Percentiles rank a stretch among this genome's conserved stretches.
These are phyloP conservation scores for Ganoderma boninense DNA, from an alignment of 1,284 basidiomycete genomes.

Conservation along the genomic window DNA sequence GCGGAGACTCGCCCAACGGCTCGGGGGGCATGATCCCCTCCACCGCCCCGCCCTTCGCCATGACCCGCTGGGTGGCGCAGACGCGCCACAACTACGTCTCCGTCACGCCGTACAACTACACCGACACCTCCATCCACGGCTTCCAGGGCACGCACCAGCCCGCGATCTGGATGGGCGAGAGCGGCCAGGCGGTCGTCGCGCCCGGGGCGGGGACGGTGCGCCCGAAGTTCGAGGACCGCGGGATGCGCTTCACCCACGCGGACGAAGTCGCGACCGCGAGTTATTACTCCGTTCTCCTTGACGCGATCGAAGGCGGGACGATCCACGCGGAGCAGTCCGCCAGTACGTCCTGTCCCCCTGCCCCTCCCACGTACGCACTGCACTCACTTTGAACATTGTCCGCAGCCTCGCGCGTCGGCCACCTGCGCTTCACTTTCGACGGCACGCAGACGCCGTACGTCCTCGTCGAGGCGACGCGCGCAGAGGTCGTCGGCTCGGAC, in stretches of 20 bases:
- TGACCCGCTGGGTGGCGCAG: constrained; percentile 84
- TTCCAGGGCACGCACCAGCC: constrained; percentile 86
- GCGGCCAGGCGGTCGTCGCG: constrained; percentile 69
- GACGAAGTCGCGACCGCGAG: constrained; percentile 70
- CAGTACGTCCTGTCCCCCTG: constrained; percentile 53
- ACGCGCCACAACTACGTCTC: constrained; percentile 80
- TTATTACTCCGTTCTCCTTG: constrained; percentile 73
- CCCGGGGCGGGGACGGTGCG: constrained; percentile 66
- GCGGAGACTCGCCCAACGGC: constrained; percentile 72
- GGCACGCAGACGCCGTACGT: constrained; percentile 62
- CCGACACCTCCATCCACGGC: constrained; percentile 69
- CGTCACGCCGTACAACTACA: constrained; percentile 81
- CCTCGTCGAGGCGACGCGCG: constrained; percentile 75
- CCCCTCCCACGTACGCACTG: not conserved
- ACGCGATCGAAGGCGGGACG: constrained; percentile 56
- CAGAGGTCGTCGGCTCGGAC: constrained; percentile 67
- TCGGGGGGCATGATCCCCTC: constrained; percentile 78
- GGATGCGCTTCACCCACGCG: constrained; percentile 63
- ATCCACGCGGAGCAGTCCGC: constrained; percentile 75
- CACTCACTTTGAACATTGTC: no score
- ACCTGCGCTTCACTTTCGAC: constrained; percentile 77
- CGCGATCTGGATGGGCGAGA: constrained; percentile 93
- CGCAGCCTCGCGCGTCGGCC: constrained; percentile 79
- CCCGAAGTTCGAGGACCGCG: constrained; percentile 65
- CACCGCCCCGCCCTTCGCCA: constrained; percentile 80